A percentile compares a stretch with the other conserved stretches of the same genome.
These are phyloP conservation scores for Rhizoclosmatium sp. DNA, from an alignment of 192 early-diverging fungal species.

Conservation along the genomic window DNA sequence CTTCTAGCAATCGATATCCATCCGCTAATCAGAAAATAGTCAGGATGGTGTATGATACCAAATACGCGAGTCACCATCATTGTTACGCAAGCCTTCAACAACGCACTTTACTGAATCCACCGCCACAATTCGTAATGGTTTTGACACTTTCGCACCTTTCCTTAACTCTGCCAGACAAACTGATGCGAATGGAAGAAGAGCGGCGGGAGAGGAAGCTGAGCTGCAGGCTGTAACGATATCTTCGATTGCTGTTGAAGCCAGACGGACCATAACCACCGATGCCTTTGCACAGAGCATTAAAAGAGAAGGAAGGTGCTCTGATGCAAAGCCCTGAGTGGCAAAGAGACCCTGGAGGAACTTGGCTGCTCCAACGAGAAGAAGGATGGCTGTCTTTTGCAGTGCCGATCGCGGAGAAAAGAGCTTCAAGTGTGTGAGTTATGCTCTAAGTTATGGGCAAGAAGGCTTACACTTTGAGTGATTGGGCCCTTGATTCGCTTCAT, in stretches of 20 bases:
- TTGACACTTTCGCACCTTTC: slow-evolving; percentile 6
- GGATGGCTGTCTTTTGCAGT: slow-evolving; percentile 26
- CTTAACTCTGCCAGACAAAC: neutral
- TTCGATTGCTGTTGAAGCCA: neutral
- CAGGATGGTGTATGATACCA: no score
- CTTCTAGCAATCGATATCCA: neutral
- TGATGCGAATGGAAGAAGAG: neutral
- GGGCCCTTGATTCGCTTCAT: slow-evolving; percentile 1
- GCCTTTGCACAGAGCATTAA: slow-evolving; percentile 19
- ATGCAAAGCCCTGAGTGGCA: neutral
- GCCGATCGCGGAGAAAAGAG: slow-evolving; percentile 22
- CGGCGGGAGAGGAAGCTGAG: neutral
- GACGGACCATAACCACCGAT: slow-evolving; percentile 23
- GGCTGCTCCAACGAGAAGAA: neutral
- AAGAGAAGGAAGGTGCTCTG: neutral
- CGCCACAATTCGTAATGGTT: slow-evolving; percentile 12
- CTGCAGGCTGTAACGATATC: neutral
- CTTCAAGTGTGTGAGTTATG: neutral
- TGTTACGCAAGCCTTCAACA: neutral
- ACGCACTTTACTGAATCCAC: slow-evolving; percentile 7
- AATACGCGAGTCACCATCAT: no score
- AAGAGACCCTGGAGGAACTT: neutral
- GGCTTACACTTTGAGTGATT: slow-evolving; percentile 21
- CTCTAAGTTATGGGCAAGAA: neutral
- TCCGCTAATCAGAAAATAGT: no score